Percentiles rank a stretch among this genome's conserved stretches.
phyloP scores from a whole-genome alignment of 352 stramenopile genomes.

The Phytophthora crassamura region DNA sequence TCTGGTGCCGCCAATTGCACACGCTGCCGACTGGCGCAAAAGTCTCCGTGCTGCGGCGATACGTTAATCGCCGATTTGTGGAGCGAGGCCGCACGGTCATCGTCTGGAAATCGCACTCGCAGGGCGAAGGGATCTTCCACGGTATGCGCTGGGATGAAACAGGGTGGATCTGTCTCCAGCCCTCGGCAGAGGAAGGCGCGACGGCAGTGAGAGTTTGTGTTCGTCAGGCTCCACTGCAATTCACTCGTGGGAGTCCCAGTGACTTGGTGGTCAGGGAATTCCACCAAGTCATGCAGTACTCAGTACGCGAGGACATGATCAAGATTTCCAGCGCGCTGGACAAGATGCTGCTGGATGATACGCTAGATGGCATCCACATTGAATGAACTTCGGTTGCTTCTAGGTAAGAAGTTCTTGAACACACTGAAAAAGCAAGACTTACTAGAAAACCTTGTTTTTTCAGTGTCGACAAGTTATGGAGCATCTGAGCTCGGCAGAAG shows the following conservation, averaged over 20 bases:
- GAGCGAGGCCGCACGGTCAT: slow-evolving; percentile 46
- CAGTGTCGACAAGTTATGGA: no score
- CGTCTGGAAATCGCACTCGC: slow-evolving; percentile 52
- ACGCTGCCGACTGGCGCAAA: slow-evolving; percentile 10
- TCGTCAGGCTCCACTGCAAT: slow-evolving; percentile 13
- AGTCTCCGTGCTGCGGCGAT: slow-evolving; percentile 20
- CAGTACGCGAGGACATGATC: slow-evolving; percentile 25
- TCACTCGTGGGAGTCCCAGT: neutral
- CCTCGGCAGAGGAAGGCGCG: slow-evolving; percentile 10
- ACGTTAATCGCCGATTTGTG: slow-evolving; percentile 35
- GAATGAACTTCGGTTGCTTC: neutral
- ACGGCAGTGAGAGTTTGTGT: slow-evolving; percentile 23
- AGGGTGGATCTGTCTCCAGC: slow-evolving; percentile 49
- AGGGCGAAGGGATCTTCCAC: slow-evolving; percentile 40
- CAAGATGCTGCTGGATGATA: slow-evolving; percentile 30
- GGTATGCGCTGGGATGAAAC: slow-evolving; percentile 60
- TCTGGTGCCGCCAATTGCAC: slow-evolving; percentile 36
- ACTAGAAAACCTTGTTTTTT: neutral
- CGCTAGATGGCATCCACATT: slow-evolving; percentile 28
- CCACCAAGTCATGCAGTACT: slow-evolving; percentile 20
- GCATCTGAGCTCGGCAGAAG: no score
- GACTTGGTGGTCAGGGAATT: slow-evolving; percentile 5
- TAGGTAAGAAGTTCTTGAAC: neutral
- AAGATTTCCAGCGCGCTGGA: slow-evolving; percentile 26
- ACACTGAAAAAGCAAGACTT: neutral